Conservation (phyloP, 1,284 basidiomycete species). For the Apiotrichum porosum region DNA sequence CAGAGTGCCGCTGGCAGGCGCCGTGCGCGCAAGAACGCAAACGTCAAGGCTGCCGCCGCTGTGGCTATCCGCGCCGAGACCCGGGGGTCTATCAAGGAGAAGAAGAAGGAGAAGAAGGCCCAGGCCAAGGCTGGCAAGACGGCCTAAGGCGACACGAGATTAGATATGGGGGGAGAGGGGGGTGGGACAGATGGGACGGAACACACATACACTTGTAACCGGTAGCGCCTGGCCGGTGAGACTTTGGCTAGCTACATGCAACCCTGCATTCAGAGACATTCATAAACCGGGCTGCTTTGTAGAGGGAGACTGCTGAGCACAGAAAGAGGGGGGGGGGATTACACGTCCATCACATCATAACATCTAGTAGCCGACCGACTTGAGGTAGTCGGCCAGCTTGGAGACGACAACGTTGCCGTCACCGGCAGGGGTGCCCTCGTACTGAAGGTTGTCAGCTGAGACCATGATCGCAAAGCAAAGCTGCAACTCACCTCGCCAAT, state of each 20-base stretch:
- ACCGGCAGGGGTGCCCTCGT: conserved; percentile 57
- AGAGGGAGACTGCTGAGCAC: too few relatives aligned
- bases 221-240: too few relatives aligned
- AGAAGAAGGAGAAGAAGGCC: neutral
- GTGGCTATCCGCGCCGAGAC: conserved; percentile 3
- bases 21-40: conserved; percentile 5
- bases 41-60: conserved; percentile 1
- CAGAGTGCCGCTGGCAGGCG: conserved; percentile 6
- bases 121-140: too few relatives aligned
- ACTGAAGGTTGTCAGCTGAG: conserved; percentile 45
- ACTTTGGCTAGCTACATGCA: too few relatives aligned
- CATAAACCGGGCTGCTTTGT: too few relatives aligned
- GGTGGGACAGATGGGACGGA: too few relatives aligned
- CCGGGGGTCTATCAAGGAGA: neutral
- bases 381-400: conserved; percentile 74
- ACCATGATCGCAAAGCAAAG: too few relatives aligned
- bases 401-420: conserved; percentile 73
- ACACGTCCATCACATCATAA: too few relatives aligned
- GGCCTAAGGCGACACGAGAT: neutral
- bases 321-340: too few relatives aligned
- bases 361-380: conserved; percentile 52
- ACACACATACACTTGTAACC: too few relatives aligned
- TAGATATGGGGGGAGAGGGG: conserved; percentile 2
- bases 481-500: conserved; percentile 57
- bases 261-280: too few relatives aligned